Percentiles rank a stretch among this genome's conserved stretches.
phyloP scores from a whole-genome alignment of 345 rosid species.

The Orychophragmus violaceus region DNA sequence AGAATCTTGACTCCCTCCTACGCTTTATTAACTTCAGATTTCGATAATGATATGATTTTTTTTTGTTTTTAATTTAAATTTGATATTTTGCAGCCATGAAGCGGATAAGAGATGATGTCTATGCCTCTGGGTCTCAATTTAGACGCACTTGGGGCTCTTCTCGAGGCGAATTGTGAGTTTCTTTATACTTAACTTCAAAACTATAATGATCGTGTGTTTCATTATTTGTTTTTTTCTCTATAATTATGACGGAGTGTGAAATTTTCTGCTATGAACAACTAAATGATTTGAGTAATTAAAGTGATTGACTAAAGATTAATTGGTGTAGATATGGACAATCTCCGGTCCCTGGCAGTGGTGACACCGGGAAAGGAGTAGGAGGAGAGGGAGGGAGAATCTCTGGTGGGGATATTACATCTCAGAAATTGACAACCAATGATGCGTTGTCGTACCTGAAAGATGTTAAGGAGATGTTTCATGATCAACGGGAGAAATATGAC shows the following conservation, averaged over 20 bases:
- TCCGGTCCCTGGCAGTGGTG: conserved; percentile 35
- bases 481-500: conserved; percentile 80
- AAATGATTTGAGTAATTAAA: background rate
- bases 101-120: conserved; percentile 61
- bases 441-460: conserved; percentile 76
- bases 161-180: conserved; percentile 66
- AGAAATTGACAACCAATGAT: conserved; percentile 76
- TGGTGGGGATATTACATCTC: conserved; percentile 34
- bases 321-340: conserved; percentile 37
- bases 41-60: background rate
- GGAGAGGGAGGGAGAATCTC: conserved; percentile 19
- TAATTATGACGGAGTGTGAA: no score
- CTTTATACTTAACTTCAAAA: background rate
- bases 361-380: conserved; percentile 23
- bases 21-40: conserved; percentile 4
- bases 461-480: conserved; percentile 92
- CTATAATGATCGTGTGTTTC: no score
- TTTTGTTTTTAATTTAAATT: background rate
- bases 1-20: background rate
- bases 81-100: conserved; percentile 51
- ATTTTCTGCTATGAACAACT: background rate
- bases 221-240: no score
- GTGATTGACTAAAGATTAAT: conserved; percentile 7
- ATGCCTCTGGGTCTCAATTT: conserved; percentile 57
- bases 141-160: conserved; percentile 60